These are phyloP conservation scores for Penicillium angulare DNA, from an alignment of 495 filamentous ascomycete species.

Conservation along the genomic window DNA sequence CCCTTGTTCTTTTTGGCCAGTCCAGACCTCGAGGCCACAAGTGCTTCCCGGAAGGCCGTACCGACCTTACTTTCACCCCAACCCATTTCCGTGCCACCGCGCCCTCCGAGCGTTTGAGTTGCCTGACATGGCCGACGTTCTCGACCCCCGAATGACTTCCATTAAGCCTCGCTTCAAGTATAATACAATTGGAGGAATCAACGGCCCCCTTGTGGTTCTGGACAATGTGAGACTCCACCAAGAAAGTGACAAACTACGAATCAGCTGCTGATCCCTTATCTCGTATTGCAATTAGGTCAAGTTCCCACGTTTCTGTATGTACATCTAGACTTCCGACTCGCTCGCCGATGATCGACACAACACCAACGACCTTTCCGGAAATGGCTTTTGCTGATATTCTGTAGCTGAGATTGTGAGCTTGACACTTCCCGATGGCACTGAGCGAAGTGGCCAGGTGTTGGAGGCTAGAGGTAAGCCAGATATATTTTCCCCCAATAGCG, in stretches of 20 bases:
- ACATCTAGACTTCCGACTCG: no score
- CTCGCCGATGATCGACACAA: no score
- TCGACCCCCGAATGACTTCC: conserved; percentile 77
- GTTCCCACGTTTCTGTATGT: conserved; percentile 91
- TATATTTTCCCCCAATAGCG: no score
- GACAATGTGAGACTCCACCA: conserved; percentile 75
- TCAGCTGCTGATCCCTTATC: no score
- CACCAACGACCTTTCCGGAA: no score
- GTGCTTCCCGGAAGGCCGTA: no score
- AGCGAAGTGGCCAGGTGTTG: conserved; percentile 91
- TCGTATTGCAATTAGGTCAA: conserved; percentile 69
- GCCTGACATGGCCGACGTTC: conserved; percentile 56
- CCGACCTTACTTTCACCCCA: no score
- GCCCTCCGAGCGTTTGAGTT: conserved; percentile 23
- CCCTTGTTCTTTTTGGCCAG: neutral
- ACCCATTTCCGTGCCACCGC: conserved; percentile 7
- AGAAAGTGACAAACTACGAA: no score
- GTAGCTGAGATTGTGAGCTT: conserved; percentile 96
- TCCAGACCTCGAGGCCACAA: no score
- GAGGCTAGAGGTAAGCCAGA: conserved; percentile 91
- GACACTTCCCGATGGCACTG: conserved; percentile 91
- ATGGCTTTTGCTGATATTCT: no score
- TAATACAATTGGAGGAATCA: conserved; percentile 98
- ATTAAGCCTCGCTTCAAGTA: conserved; percentile 87
- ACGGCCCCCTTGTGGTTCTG: conserved; percentile 94